Percentiles rank a stretch among this genome's conserved stretches.
Evolutionary conservation across 805 yeast species (phyloP).

Genomic region (Lachancea lanzarotensis): DNA sequence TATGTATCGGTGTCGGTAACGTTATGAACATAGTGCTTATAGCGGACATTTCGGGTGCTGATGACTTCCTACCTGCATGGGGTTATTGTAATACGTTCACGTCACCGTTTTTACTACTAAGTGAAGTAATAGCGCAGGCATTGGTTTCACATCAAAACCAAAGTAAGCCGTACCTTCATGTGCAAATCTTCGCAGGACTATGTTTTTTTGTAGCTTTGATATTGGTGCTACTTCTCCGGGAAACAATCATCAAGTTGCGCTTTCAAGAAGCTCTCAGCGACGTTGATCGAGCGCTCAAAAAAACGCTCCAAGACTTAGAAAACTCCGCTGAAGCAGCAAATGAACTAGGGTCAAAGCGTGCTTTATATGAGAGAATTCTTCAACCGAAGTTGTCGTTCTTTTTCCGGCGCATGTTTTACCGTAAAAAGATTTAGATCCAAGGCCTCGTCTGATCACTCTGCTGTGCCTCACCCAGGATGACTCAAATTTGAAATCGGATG

Average conservation of each 20-base stretch:
- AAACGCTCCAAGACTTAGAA: not conserved
- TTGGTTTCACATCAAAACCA: slow-evolving; percentile 29
- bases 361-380: not conserved
- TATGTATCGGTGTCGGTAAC: slow-evolving; percentile 40
- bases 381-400: slow-evolving; percentile 16
- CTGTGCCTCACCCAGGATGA: too few species aligned
- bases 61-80: slow-evolving; percentile 36
- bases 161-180: slow-evolving; percentile 45
- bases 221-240: slow-evolving; percentile 44
- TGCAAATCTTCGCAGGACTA: slow-evolving; percentile 56
- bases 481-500: too few species aligned
- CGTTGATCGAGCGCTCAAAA: not conserved
- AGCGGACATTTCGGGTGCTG: slow-evolving; percentile 37
- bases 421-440: slow-evolving; percentile 19
- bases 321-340: too few species aligned
- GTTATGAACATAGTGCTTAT: slow-evolving; percentile 38
- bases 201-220: slow-evolving; percentile 40
- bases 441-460: too few species aligned
- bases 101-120: slow-evolving; percentile 35
- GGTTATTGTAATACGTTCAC: slow-evolving; percentile 30
- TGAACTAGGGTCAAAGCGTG: not conserved
- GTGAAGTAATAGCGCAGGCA: slow-evolving; percentile 52
- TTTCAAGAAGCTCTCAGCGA: slow-evolving; percentile 16
- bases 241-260: slow-evolving; percentile 42
- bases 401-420: slow-evolving; percentile 23